These are phyloP conservation scores for Eutrema heterophyllum DNA, from an alignment of 345 rosid genomes.

Conservation along the genomic window DNA sequence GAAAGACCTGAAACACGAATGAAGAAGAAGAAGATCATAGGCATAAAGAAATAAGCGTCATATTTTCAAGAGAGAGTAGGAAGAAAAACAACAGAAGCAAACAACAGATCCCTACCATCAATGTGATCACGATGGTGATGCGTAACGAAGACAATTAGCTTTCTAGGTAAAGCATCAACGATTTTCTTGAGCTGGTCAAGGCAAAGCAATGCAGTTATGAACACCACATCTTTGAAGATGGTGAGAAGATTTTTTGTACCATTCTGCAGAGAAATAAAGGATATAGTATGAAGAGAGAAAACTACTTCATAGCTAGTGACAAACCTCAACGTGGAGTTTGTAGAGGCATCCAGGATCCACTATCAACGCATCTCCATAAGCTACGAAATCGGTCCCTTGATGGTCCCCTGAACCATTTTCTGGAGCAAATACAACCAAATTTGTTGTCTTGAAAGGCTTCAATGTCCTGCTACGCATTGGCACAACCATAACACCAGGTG, in stretches of 20 bases:
- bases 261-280: background rate
- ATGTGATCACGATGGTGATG: conserved; percentile 88
- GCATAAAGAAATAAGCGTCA: background rate
- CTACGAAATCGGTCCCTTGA: conserved; percentile 36
- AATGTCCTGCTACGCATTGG: conserved; percentile 76
- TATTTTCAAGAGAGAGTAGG: conserved; percentile 1
- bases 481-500: conserved; percentile 69
- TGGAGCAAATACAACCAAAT: conserved; percentile 71
- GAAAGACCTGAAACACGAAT: conserved; percentile 69
- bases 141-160: conserved; percentile 71
- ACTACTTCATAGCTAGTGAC: background rate
- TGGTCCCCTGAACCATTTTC: conserved; percentile 30
- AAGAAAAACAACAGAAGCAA: background rate
- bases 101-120: conserved; percentile 48
- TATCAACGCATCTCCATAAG: conserved; percentile 71
- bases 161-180: conserved; percentile 62
- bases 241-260: background rate
- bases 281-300: background rate
- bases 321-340: conserved; percentile 58
- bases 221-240: background rate
- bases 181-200: conserved; percentile 61
- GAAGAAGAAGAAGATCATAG: conserved; percentile 11
- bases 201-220: conserved; percentile 15
- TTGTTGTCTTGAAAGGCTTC: conserved; percentile 76
- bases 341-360: conserved; percentile 78